Evolutionary conservation across 2,329 filamentous ascomycete genomes (phyloP).

Genomic region (Blastomyces emzantsi): DNA sequence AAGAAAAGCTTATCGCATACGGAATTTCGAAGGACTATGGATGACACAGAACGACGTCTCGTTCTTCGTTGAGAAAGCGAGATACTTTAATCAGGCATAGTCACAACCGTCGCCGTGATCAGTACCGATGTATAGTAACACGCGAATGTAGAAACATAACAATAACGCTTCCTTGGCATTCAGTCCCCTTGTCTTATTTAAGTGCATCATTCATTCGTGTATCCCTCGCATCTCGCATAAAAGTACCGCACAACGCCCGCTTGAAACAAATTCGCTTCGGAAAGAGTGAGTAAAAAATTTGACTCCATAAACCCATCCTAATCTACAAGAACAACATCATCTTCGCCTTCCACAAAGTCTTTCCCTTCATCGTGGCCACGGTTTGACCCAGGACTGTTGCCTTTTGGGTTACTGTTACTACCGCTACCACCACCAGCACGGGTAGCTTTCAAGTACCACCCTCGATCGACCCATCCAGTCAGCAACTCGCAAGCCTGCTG

Average conservation of each 20-base stretch:
- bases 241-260: background rate
- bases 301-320: slow-evolving; percentile 12
- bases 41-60: background rate
- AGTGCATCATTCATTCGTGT: background rate
- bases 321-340: slow-evolving; percentile 31
- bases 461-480: slow-evolving; percentile 32
- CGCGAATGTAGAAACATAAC: background rate
- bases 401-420: slow-evolving; percentile 15
- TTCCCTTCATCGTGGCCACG: slow-evolving; percentile 15
- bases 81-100: background rate
- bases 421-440: slow-evolving; percentile 17
- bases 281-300: too few relatives aligned
- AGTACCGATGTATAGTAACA: background rate
- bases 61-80: background rate
- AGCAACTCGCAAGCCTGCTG: slow-evolving; percentile 32
- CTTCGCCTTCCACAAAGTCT: slow-evolving; percentile 27
- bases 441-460: slow-evolving; percentile 31
- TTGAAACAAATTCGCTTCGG: background rate
- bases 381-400: slow-evolving; percentile 8
- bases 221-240: background rate
- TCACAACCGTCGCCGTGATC: background rate
- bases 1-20: background rate
- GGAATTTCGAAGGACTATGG: background rate
- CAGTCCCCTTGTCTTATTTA: background rate
- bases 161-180: background rate